Percentiles rank a stretch among this genome's conserved stretches.
Evolutionary conservation across 768 basidiomycete genomes (phyloP).

Genomic region (Cantharellus cinnabarinus): DNA sequence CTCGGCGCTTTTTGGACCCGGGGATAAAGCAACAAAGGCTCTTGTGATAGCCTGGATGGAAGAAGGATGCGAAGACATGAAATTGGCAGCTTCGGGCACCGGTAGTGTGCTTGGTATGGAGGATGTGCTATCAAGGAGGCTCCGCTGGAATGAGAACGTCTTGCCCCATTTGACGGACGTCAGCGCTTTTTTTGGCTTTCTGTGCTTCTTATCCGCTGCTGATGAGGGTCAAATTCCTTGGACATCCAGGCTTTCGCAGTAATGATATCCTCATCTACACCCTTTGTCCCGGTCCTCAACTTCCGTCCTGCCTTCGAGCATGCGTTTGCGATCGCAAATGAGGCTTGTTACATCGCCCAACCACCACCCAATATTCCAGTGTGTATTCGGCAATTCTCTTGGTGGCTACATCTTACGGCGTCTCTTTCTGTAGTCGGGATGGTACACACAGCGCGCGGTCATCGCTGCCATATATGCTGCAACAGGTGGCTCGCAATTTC

Average conservation of each 20-base stretch:
- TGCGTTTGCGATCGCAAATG: constrained; percentile 39
- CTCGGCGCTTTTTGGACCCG: constrained; percentile 50
- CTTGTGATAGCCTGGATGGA: constrained; percentile 59
- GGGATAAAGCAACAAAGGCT: constrained; percentile 40
- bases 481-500: constrained; percentile 27
- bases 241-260: constrained; percentile 48
- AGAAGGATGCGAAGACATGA: constrained; percentile 37
- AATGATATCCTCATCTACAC: constrained; percentile 31
- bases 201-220: background rate
- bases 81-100: constrained; percentile 9
- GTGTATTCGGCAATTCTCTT: background rate
- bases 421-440: constrained; percentile 29
- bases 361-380: background rate
- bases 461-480: constrained; percentile 49
- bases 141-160: constrained; percentile 45
- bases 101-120: constrained; percentile 15
- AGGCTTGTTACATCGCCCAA: constrained; percentile 38
- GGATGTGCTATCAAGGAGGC: constrained; percentile 32
- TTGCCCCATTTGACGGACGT: constrained; percentile 49
- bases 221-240: background rate
- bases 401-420: background rate
- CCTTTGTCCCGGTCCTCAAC: constrained; percentile 28
- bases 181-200: constrained; percentile 6
- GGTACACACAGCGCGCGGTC: constrained; percentile 51
- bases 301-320: constrained; percentile 41